Percentiles rank a stretch among this genome's conserved stretches.
Conservation (phyloP, 345 rosid species). For the Dipteronia dyeriana region DNA sequence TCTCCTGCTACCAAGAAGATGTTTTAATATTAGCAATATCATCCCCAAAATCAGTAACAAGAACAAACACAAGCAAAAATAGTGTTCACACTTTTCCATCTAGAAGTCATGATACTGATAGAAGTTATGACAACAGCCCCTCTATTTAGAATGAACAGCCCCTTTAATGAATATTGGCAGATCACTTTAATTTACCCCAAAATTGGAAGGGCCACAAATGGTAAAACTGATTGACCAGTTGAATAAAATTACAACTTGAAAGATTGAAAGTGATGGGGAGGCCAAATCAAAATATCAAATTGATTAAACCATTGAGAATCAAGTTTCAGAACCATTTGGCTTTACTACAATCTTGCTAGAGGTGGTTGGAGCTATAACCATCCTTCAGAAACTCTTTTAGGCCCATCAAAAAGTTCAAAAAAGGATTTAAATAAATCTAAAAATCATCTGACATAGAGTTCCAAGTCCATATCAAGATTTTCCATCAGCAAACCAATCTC, state of each 20-base stretch:
- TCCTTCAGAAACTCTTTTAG: neutral
- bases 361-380: neutral
- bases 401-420: neutral
- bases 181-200: neutral
- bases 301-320: neutral
- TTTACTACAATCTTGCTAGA: neutral
- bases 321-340: neutral
- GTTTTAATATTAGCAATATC: constrained; percentile 26
- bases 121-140: neutral
- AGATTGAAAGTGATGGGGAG: neutral
- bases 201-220: neutral
- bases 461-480: neutral
- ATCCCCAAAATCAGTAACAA: constrained; percentile 6
- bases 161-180: neutral
- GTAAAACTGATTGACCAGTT: neutral
- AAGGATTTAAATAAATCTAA: neutral
- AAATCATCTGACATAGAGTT: neutral
- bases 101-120: neutral
- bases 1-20: constrained; percentile 64
- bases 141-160: neutral
- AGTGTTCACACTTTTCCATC: neutral
- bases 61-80: neutral
- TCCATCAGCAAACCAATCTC: neutral
- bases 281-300: neutral
- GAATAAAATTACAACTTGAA: neutral